Conservation (phyloP, 1,284 basidiomycete species). For the Singerocomus inundabilis region DNA sequence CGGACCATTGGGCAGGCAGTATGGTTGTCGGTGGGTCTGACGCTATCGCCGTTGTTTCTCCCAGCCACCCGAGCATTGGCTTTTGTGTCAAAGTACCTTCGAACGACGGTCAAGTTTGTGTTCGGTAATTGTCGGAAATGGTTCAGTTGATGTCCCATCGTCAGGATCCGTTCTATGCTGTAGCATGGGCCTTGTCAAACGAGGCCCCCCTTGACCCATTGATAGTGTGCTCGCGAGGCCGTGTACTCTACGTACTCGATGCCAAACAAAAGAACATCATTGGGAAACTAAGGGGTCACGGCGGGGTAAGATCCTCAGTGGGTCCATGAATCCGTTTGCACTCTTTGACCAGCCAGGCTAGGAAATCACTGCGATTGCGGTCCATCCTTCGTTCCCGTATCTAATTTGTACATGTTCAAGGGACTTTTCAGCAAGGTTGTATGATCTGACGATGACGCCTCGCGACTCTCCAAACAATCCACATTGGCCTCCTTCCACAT, state of each 20-base stretch:
- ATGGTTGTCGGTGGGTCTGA: conserved; percentile 47
- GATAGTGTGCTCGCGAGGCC: conserved; percentile 50
- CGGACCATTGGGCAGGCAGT: conserved; percentile 45
- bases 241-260: conserved; percentile 54
- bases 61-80: conserved; percentile 28
- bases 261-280: conserved; percentile 39
- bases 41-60: conserved; percentile 32
- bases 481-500: conserved; percentile 52
- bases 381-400: conserved; percentile 56
- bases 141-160: conserved; percentile 8
- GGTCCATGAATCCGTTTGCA: neutral
- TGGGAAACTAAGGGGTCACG: conserved; percentile 61
- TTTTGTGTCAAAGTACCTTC: conserved; percentile 35
- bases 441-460: conserved; percentile 49
- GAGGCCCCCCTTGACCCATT: conserved; percentile 49
- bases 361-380: conserved; percentile 65
- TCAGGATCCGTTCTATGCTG: conserved; percentile 27
- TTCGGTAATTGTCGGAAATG: neutral
- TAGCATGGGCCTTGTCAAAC: conserved; percentile 59
- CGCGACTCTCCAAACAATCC: conserved; percentile 47
- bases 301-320: conserved; percentile 48
- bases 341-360: conserved; percentile 28
- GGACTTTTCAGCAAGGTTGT: conserved; percentile 64
- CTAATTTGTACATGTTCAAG: conserved; percentile 66
- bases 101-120: conserved; percentile 19